Conservation (phyloP, 805 yeast species). For the Saturnispora silvae region DNA sequence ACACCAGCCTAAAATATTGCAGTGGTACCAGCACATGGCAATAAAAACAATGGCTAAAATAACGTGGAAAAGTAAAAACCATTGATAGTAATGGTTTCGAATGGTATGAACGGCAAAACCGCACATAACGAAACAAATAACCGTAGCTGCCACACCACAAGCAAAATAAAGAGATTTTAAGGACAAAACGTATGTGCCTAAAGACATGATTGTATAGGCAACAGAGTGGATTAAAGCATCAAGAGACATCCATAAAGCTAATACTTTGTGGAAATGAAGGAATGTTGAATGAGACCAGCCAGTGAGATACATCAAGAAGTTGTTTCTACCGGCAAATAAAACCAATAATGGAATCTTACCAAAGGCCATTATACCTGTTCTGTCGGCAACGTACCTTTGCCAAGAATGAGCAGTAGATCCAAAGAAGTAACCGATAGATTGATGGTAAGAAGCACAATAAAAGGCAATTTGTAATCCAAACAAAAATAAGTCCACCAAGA, state of each 20-base stretch:
- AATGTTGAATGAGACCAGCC: slow-evolving; percentile 34
- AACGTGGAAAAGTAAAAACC: slow-evolving; percentile 47
- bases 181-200: slow-evolving; percentile 8
- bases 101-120: slow-evolving; percentile 40
- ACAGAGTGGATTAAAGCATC: slow-evolving; percentile 31
- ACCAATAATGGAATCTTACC: slow-evolving; percentile 30
- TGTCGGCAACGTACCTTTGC: slow-evolving; percentile 20
- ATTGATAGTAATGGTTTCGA: slow-evolving; percentile 48
- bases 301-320: slow-evolving; percentile 31
- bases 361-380: slow-evolving; percentile 32
- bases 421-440: slow-evolving; percentile 12
- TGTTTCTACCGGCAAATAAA: slow-evolving; percentile 38
- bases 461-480: slow-evolving; percentile 9
- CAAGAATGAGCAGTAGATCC: slow-evolving; percentile 23
- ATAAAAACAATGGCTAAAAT: slow-evolving; percentile 42
- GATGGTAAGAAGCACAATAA: slow-evolving; percentile 8
- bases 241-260: slow-evolving; percentile 39
- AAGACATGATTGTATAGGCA: slow-evolving; percentile 20
- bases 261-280: slow-evolving; percentile 55
- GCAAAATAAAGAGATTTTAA: slow-evolving; percentile 13
- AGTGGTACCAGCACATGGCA: slow-evolving; percentile 48
- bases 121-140: slow-evolving; percentile 32
- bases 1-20: slow-evolving; percentile 27
- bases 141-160: slow-evolving; percentile 32
- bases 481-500: slow-evolving; percentile 6